phyloP scores from a whole-genome alignment of 140 eudicot genomes.

The Stevia rebaudiana region DNA sequence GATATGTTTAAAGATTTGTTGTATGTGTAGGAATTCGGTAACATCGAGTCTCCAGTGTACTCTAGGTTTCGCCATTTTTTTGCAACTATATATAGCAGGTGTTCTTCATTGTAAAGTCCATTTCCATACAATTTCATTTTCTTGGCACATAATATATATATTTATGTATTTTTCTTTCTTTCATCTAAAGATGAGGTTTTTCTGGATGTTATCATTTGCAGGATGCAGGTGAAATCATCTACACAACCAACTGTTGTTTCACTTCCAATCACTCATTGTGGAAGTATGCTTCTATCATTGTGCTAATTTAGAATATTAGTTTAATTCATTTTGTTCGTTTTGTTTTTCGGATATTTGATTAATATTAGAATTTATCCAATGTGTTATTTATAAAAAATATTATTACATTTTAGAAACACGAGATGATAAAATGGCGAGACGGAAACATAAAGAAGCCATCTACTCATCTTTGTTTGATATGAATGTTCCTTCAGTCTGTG shows the following conservation, averaged over 20 bases:
- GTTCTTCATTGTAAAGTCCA: slow-evolving; percentile 6
- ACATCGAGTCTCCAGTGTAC: slow-evolving; percentile 84
- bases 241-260: slow-evolving; percentile 84
- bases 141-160: neutral
- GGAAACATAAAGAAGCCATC: slow-evolving; percentile 75
- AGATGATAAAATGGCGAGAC: slow-evolving; percentile 70
- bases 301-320: neutral
- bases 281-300: slow-evolving; percentile 41
- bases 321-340: neutral
- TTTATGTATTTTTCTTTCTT: neutral
- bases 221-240: slow-evolving; percentile 92
- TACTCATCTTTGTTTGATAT: slow-evolving; percentile 70
- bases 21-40: slow-evolving; percentile 86
- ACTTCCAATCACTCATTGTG: slow-evolving; percentile 73
- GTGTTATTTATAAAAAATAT: neutral
- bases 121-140: neutral
- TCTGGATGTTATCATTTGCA: slow-evolving; percentile 23
- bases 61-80: slow-evolving; percentile 86
- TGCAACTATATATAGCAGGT: slow-evolving; percentile 87
- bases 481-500: slow-evolving; percentile 96
- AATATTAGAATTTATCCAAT: neutral
- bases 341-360: neutral
- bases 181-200: neutral
- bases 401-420: slow-evolving; percentile 47
- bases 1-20: slow-evolving; percentile 8